A percentile compares a stretch with the other conserved stretches of the same genome.
These are phyloP conservation scores for Flaveria brownii DNA, from an alignment of 129 eudicot genomes.

Conservation along the genomic window DNA sequence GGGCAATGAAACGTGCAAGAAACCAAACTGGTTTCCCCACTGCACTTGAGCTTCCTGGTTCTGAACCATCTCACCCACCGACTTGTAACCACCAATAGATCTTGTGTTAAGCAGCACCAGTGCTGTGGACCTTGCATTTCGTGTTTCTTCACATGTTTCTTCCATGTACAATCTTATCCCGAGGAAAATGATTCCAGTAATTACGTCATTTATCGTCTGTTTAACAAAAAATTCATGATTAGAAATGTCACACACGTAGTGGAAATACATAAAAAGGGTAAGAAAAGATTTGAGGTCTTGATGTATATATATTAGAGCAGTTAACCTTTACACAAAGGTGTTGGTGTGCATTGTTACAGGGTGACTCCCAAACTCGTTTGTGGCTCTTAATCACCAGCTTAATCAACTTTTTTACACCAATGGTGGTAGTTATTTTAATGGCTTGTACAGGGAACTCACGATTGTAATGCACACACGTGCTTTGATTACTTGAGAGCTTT, in stretches of 20 bases:
- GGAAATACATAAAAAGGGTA: background rate
- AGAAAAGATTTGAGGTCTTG: no score
- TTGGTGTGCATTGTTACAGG: no score
- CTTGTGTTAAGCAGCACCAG: conserved; percentile 81
- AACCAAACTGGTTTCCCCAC: conserved; percentile 89
- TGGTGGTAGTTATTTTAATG: no score
- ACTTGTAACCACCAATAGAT: conserved; percentile 65
- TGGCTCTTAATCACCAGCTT: no score
- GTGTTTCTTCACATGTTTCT: conserved; percentile 31
- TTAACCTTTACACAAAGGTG: no score
- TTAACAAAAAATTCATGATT: background rate
- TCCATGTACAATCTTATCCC: conserved; percentile 83
- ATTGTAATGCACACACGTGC: no score
- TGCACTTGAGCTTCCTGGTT: conserved; percentile 44
- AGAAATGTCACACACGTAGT: background rate
- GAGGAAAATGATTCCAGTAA: conserved; percentile 56
- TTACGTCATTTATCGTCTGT: conserved; percentile 90
- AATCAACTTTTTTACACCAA: no score
- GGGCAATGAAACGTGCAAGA: conserved; percentile 66
- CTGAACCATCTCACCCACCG: conserved; percentile 63
- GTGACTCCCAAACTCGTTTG: no score
- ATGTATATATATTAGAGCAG: no score
- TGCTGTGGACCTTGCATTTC: conserved; percentile 58
- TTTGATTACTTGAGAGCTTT: no score
- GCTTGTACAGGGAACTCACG: no score